These are phyloP conservation scores for Vigna reflexopilosa DNA, from an alignment of 306 rosid species.

Conservation along the genomic window DNA sequence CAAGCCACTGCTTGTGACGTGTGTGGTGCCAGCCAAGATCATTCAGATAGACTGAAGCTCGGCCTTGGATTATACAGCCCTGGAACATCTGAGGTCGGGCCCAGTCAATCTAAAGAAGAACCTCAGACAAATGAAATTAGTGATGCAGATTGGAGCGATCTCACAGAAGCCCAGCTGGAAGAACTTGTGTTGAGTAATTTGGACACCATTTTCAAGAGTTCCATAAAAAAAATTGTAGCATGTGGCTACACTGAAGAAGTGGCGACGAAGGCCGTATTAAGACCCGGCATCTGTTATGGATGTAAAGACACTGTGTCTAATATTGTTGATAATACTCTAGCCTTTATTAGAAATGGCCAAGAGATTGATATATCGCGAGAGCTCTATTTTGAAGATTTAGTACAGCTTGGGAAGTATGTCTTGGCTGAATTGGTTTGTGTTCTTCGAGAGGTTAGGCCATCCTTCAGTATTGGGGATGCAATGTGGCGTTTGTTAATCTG, in stretches of 20 bases:
- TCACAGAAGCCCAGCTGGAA: slow-evolving; percentile 77
- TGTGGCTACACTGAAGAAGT: slow-evolving; percentile 75
- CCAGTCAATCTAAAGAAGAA: slow-evolving; percentile 62
- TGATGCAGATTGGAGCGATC: slow-evolving; percentile 84
- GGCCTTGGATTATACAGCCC: slow-evolving; percentile 73
- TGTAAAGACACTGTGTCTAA: slow-evolving; percentile 78
- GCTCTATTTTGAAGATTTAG: slow-evolving; percentile 72
- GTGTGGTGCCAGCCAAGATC: slow-evolving; percentile 60
- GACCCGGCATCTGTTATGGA: slow-evolving; percentile 85
- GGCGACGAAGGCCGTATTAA: slow-evolving; percentile 71
- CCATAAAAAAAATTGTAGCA: slow-evolving; percentile 68
- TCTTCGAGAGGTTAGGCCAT: slow-evolving; percentile 82
- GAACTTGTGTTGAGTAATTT: slow-evolving; percentile 77
- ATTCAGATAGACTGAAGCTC: slow-evolving; percentile 74
- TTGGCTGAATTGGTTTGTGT: slow-evolving; percentile 86
- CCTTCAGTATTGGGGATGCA: slow-evolving; percentile 87
- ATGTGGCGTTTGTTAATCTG: slow-evolving; percentile 88
- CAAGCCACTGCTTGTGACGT: slow-evolving; percentile 63
- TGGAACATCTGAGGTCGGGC: slow-evolving; percentile 58
- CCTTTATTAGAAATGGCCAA: slow-evolving; percentile 69
- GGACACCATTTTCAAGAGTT: slow-evolving; percentile 74
- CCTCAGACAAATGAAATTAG: slow-evolving; percentile 62
- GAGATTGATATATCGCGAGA: slow-evolving; percentile 71
- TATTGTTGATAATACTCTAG: slow-evolving; percentile 75
- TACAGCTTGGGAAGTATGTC: slow-evolving; percentile 79